Evolutionary conservation across 768 basidiomycete species (phyloP).

Genomic region (Lactarius akahatsu): DNA sequence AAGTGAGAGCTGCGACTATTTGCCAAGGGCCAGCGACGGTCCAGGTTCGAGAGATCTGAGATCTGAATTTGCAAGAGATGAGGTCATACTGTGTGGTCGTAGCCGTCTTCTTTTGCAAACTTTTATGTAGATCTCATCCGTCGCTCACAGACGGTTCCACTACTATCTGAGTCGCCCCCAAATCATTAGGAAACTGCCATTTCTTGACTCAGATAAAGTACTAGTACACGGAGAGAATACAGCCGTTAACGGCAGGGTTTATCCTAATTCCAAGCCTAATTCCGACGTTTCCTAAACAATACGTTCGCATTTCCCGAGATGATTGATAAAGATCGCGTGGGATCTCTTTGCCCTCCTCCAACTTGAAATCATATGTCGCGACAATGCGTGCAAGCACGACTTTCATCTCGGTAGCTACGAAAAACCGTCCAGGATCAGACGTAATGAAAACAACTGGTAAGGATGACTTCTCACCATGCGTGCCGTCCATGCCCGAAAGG

Average conservation of each 20-base stretch:
- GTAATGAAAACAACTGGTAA: background rate
- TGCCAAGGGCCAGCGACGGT: background rate
- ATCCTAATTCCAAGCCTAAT: no score
- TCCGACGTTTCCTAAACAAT: no score
- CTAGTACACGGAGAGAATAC: no score
- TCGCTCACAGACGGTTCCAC: no score
- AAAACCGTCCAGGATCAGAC: conserved; percentile 37
- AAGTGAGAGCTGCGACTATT: background rate
- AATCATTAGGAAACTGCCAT: no score
- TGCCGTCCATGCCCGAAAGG: conserved; percentile 33
- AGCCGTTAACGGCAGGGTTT: no score
- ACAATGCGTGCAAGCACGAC: conserved; percentile 37
- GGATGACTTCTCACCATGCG: conserved; percentile 31
- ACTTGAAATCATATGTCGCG: conserved; percentile 36
- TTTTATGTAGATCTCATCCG: no score
- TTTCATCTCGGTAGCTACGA: conserved; percentile 39
- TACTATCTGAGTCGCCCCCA: no score
- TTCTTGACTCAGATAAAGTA: no score
- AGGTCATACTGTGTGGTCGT: no score
- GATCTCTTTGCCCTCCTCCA: conserved; percentile 26
- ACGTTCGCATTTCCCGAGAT: conserved; percentile 1
- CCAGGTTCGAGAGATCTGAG: background rate
- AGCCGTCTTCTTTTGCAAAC: no score
- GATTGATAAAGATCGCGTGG: background rate
- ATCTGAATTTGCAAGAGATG: no score